Evolutionary conservation across 306 rosid genomes (phyloP), one percentile per base, ranked within the genome.

Genomic region (Cicer pinnatifidum): DNA sequence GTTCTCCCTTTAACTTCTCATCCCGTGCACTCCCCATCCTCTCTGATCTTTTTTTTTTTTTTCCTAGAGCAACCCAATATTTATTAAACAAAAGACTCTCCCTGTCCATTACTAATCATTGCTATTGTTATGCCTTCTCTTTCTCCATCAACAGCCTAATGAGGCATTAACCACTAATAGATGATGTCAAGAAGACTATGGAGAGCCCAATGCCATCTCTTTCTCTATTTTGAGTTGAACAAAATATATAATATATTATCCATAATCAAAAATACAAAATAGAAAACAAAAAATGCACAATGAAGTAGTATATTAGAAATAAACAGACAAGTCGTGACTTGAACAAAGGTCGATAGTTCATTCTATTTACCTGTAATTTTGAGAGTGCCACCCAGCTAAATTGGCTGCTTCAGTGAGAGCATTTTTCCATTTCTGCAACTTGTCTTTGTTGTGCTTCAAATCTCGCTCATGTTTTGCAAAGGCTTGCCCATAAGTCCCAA

Each of bases 401-500:
- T 50, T 63, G 8, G 78, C 43, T 50, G 53, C 71, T 17, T 37
- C 9, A 0, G 33, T 38, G 9, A 75, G 79, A 19, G 79, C 72
- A 8, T 0, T 11, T 63, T 33, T 75, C 79, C 79, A 75, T 62
- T 38, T 63, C 3, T 50, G 13, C 33, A 75, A 6, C 53, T 1
- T 63, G 1, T 50, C 72, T 35, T 48, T 39, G 15, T 2, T 15
- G 9, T 0, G 12, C 2, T 19, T 63, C 8, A 8, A 33, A 50
- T 50, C 12, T 63, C 0, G 7, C 35, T 39, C 53, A 4, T 75
- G 79, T 9, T 50, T 9, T 51, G 6, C 44, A 63, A 75, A 75
- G 6, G 72, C 64, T 39, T 8, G 0, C 15, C 35, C 0, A 0
- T 48, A 75, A 35, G 10, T 16, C 33, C 44, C 79, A 6, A 0